Percentiles rank a stretch among this genome's conserved stretches.
Evolutionary conservation across 768 basidiomycete species (phyloP).

Genomic region (Myochromella boudieri): DNA sequence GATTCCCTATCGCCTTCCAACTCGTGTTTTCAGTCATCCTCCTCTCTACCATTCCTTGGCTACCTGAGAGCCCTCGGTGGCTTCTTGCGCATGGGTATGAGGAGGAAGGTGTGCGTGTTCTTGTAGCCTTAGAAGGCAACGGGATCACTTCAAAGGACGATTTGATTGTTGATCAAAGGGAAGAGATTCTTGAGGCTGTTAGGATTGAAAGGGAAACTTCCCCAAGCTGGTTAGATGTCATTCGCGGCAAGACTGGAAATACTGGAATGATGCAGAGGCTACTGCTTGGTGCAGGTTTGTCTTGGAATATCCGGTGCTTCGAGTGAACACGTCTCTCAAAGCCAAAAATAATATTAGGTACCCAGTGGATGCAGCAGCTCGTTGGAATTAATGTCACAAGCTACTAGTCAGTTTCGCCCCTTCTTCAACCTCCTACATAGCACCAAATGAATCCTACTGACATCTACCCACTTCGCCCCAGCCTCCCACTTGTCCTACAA

Average conservation of each 20-base stretch:
- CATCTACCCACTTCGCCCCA: slow-evolving; percentile 14
- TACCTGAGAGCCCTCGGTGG: slow-evolving; percentile 50
- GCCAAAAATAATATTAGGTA: slow-evolving; percentile 26
- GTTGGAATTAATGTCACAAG: slow-evolving; percentile 53
- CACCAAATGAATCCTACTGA: no score
- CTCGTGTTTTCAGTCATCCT: slow-evolving; percentile 45
- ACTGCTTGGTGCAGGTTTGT: slow-evolving; percentile 40
- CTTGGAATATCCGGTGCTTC: background rate
- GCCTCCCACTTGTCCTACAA: slow-evolving; percentile 47
- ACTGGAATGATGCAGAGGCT: slow-evolving; percentile 46
- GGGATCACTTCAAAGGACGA: slow-evolving; percentile 33
- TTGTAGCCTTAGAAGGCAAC: slow-evolving; percentile 43
- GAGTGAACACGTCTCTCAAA: background rate
- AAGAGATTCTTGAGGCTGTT: slow-evolving; percentile 44
- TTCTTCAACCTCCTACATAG: background rate
- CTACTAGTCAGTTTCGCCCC: slow-evolving; percentile 37
- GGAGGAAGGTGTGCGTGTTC: slow-evolving; percentile 39
- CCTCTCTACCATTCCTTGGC: slow-evolving; percentile 45
- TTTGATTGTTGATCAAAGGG: slow-evolving; percentile 35
- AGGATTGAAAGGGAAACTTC: slow-evolving; percentile 39
- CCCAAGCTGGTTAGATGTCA: slow-evolving; percentile 40
- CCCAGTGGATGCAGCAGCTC: slow-evolving; percentile 53
- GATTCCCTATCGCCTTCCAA: slow-evolving; percentile 53
- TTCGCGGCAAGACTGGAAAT: slow-evolving; percentile 39
- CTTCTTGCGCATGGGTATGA: slow-evolving; percentile 44